These are phyloP conservation scores for Sporobolomyces roseus DNA, from an alignment of 768 basidiomycete genomes.

Conservation along the genomic window DNA sequence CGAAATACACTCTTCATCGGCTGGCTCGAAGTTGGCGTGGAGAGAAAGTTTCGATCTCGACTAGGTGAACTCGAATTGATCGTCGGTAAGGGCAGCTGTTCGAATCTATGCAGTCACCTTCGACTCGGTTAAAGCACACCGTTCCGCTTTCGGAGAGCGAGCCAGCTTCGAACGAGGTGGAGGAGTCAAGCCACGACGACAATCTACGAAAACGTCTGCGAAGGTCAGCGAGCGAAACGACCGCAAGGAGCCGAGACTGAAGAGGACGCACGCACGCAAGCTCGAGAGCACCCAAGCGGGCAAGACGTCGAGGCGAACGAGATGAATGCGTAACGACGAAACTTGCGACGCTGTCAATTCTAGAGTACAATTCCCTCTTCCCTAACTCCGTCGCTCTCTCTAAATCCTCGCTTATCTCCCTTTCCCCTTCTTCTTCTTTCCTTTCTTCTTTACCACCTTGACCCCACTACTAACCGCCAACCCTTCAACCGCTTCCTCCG, in stretches of 20 bases:
- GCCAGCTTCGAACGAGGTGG: no score
- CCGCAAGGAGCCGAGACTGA: no score
- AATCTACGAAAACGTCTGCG: no score
- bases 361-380: neutral
- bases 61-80: neutral
- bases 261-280: no score
- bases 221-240: no score
- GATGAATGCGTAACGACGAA: no score
- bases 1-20: neutral
- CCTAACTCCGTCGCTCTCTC: neutral
- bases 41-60: constrained; percentile 6
- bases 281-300: no score
- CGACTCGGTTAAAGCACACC: neutral
- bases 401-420: neutral
- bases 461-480: constrained; percentile 12
- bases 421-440: constrained; percentile 28
- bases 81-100: neutral
- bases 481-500: neutral
- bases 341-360: no score
- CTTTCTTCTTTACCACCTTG: constrained; percentile 38
- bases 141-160: neutral
- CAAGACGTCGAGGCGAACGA: no score
- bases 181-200: no score
- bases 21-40: neutral
- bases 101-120: constrained; percentile 9